Conservation (phyloP, 768 basidiomycete genomes). For the Boletellus emodensis region DNA sequence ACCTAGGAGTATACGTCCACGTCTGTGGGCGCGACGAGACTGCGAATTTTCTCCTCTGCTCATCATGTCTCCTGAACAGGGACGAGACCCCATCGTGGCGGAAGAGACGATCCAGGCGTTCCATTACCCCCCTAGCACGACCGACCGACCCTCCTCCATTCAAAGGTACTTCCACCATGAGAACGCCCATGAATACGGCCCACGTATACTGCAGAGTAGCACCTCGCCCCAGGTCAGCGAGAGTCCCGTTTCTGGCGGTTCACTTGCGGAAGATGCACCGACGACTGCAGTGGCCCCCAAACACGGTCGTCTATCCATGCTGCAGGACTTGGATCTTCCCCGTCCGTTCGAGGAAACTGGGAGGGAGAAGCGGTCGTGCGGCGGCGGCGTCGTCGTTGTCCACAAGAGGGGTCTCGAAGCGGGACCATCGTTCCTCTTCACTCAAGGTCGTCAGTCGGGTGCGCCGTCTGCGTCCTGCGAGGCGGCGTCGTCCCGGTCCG, state of each 20-base stretch:
- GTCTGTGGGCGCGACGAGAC: constrained; percentile 4
- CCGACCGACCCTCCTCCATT: not conserved
- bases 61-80: constrained; percentile 10
- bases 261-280: constrained; percentile 19
- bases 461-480: not conserved
- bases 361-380: not conserved
- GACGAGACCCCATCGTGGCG: not conserved
- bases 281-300: not conserved
- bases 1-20: constrained; percentile 6
- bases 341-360: constrained; percentile 18
- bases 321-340: constrained; percentile 15
- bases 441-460: not conserved
- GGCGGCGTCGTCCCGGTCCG: not conserved
- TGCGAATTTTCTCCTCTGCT: constrained; percentile 25
- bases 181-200: not conserved
- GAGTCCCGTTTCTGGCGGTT: constrained; percentile 12
- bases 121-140: not conserved
- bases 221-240: not conserved
- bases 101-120: constrained; percentile 3
- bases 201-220: constrained; percentile 1
- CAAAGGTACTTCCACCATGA: not conserved
- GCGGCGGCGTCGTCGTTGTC: not conserved
- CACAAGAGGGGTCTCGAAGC: constrained; percentile 19
- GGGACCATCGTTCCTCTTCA: constrained; percentile 4
- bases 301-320: constrained; percentile 11